These are phyloP conservation scores for Apodospora peruviana DNA, from an alignment of 495 filamentous ascomycete genomes.

Conservation along the genomic window DNA sequence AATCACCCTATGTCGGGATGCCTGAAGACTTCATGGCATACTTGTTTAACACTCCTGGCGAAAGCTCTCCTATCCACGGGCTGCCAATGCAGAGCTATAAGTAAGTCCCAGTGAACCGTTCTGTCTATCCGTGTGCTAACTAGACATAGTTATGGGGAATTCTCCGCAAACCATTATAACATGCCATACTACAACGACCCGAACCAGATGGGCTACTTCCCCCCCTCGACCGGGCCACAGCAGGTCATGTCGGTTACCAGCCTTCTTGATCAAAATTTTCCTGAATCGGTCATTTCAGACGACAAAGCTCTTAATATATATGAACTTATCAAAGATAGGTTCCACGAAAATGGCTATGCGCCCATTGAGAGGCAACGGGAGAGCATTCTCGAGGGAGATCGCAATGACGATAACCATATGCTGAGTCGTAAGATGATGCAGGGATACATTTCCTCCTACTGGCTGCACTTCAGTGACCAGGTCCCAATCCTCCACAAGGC, in stretches of 20 bases:
- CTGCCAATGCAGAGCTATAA: constrained; percentile 46
- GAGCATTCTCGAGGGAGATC: constrained; percentile 70
- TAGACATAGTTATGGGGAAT: constrained; percentile 41
- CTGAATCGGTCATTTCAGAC: constrained; percentile 77
- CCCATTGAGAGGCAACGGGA: constrained; percentile 71
- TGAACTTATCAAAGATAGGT: constrained; percentile 77
- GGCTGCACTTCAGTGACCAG: constrained; percentile 91
- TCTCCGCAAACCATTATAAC: constrained; percentile 39
- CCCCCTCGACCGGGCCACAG: constrained; percentile 50
- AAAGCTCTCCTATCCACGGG: constrained; percentile 38
- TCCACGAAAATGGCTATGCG: constrained; percentile 74
- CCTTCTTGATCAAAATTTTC: constrained; percentile 75
- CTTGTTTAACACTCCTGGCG: constrained; percentile 67
- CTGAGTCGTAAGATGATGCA: constrained; percentile 92
- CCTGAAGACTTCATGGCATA: constrained; percentile 90
- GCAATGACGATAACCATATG: constrained; percentile 65
- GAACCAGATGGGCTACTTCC: constrained; percentile 47
- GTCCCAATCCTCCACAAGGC: constrained; percentile 91
- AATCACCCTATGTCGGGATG: constrained; percentile 79
- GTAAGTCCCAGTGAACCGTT: constrained; percentile 30
- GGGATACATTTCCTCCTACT: constrained; percentile 87
- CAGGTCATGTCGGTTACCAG: constrained; percentile 87
- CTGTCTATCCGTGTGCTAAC: constrained; percentile 16
- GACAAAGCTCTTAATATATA: constrained; percentile 79
- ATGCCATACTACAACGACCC: constrained; percentile 45